Conservation (phyloP, 2,329 filamentous ascomycete genomes). For the Exutisphaerella laricina region DNA sequence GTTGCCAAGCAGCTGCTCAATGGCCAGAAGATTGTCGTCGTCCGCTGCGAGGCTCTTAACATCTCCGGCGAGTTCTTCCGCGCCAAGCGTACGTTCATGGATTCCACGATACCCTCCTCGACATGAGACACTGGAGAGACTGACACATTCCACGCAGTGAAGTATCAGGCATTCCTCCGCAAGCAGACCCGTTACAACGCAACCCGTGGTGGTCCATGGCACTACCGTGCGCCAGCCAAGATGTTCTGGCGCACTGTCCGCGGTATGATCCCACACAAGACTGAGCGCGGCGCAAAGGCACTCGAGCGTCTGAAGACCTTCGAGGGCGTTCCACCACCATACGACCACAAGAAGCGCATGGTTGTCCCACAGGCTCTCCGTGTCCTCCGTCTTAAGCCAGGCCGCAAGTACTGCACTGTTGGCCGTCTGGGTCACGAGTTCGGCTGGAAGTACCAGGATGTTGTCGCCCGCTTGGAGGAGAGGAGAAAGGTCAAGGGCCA, state of each 20-base stretch:
- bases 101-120: constrained; percentile 6
- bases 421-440: constrained; percentile 97
- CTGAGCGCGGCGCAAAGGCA: constrained; percentile 89
- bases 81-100: constrained; percentile 85
- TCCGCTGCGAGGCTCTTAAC: constrained; percentile 98
- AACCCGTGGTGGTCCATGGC: constrained; percentile 98
- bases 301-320: constrained; percentile 99
- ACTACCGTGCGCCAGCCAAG: constrained; percentile 97
- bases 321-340: constrained; percentile 97
- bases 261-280: constrained; percentile 99
- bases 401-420: constrained; percentile 99
- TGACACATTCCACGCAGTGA: constrained; percentile 59
- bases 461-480: constrained; percentile 97
- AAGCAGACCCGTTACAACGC: constrained; percentile 99
- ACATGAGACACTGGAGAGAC: constrained; percentile 4
- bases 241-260: constrained; percentile 99
- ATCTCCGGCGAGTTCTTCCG: constrained; percentile 99
- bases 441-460: constrained; percentile 99
- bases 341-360: constrained; percentile 99
- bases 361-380: constrained; percentile 98
- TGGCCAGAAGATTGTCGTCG: constrained; percentile 98
- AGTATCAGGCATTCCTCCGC: constrained; percentile 99
- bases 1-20: constrained; percentile 98
- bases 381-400: constrained; percentile 93
- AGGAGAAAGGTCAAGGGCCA: constrained; percentile 98